Conservation (phyloP, 1,139 yeast genomes). For the Sugiyamaella pinicola region DNA sequence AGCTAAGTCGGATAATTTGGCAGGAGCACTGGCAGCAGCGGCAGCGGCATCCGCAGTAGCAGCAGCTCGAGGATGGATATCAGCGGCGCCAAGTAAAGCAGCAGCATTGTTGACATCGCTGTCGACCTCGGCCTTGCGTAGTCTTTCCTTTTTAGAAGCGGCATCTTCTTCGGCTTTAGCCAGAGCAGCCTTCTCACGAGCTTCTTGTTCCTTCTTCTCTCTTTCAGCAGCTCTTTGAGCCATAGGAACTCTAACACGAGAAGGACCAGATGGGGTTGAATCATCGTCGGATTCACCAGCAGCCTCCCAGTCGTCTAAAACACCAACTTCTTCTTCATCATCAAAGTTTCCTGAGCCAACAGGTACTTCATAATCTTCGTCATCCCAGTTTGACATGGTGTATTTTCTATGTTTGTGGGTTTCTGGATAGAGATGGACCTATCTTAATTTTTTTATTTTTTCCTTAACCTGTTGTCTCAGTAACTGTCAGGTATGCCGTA, state of each 20-base stretch:
- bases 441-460: not conserved
- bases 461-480: not conserved
- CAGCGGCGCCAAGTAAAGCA: constrained; percentile 79
- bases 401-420: not conserved
- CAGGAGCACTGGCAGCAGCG: constrained; percentile 54
- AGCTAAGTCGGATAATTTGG: constrained; percentile 45
- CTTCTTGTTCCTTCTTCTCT: constrained; percentile 44
- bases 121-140: constrained; percentile 75
- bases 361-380: constrained; percentile 85
- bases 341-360: constrained; percentile 73
- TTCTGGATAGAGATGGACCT: not conserved
- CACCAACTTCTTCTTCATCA: constrained; percentile 73
- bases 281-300: constrained; percentile 44
- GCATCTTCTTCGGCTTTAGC: constrained; percentile 48
- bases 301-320: constrained; percentile 87
- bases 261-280: constrained; percentile 44
- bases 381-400: constrained; percentile 38
- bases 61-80: constrained; percentile 54
- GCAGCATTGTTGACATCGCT: constrained; percentile 93
- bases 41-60: constrained; percentile 53
- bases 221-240: constrained; percentile 44
- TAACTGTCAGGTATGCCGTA: too few relatives aligned
- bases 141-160: constrained; percentile 62
- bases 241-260: constrained; percentile 42
- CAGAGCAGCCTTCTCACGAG: constrained; percentile 43